Base-by-base conservation (phyloP, 2,329 filamentous ascomycete genomes). In the Diaporthe eres region DNA sequence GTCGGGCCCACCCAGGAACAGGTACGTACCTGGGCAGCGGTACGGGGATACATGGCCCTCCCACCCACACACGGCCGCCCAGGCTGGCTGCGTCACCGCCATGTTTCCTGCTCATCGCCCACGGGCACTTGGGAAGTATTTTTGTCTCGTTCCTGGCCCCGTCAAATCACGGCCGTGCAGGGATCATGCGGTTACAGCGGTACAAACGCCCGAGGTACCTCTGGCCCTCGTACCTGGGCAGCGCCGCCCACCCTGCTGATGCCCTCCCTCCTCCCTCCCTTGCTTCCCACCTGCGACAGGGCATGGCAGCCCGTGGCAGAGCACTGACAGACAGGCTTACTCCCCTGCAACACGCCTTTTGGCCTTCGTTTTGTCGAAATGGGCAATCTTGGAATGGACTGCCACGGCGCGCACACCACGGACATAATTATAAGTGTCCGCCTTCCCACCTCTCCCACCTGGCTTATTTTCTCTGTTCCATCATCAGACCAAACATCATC, bases 91-190 rank as follows among this genome's bases (percentile, higher is more conserved):
- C 75, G 75, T 76, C 75, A 76, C 75, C 75, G 75, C 75, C 75
- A 74, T 74, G 44, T 75, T 74, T 71, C 65, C 37, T 74, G 65
- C n/a, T 44, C 28, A 25, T 44, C 34, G 60, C 31, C 44, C 63
- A 68, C 63, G 47, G 63, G 47, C 65, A 55, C 49, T 55, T 70
- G 47, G 65, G 65, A 70, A 55, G 65, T 75, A 55, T 75, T 65
- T 75, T 75, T 75, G 70, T 75, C 71, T 72, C 73, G 73, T 77
- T 75, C 75, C 75, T 75, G 72, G 60, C 49, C 72, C 75, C 75
- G 61, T 72, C 75, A 47, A 72, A 75, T 74, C 49, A 77, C 73
- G 61, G 75, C 60, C 73, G 25, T 57, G 61, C 75, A 75, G 57
- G 75, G 75, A 75, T 77, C 53, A 44, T 75, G 73, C 75, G 75